Percentiles rank a stretch among this genome's conserved stretches.
These are phyloP conservation scores for Hypoxylon subgilvum DNA, from an alignment of 495 filamentous ascomycete species.

Conservation along the genomic window DNA sequence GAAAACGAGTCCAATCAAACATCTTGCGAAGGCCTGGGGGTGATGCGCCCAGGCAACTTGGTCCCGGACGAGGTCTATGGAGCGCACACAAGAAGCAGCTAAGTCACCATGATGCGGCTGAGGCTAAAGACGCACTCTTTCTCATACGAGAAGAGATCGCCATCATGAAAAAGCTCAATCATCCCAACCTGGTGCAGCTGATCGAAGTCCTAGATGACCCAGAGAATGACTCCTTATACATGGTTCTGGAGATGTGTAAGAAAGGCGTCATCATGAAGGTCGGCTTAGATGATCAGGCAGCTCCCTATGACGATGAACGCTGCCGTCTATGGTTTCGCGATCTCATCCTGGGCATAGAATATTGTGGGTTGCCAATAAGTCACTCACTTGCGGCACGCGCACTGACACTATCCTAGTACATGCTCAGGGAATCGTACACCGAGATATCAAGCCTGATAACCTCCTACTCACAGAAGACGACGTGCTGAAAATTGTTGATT, in stretches of 20 bases:
- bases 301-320: constrained; percentile 81
- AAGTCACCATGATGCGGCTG: constrained; percentile 54
- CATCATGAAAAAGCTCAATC: constrained; percentile 98
- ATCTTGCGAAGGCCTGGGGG: constrained; percentile 66
- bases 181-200: constrained; percentile 88
- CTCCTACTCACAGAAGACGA: constrained; percentile 88
- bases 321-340: constrained; percentile 95
- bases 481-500: constrained; percentile 94
- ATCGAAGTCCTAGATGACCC: constrained; percentile 96
- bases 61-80: constrained; percentile 44
- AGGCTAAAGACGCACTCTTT: constrained; percentile 78
- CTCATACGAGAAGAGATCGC: constrained; percentile 96
- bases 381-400: background rate
- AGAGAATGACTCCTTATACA: constrained; percentile 92
- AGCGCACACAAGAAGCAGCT: constrained; percentile 38
- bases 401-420: constrained; percentile 63
- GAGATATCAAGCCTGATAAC: constrained; percentile 98
- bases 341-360: constrained; percentile 94
- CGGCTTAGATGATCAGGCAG: constrained; percentile 78
- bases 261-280: constrained; percentile 98
- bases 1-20: constrained; percentile 93
- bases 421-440: constrained; percentile 91
- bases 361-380: constrained; percentile 60
- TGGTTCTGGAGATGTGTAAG: constrained; percentile 99
- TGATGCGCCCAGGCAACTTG: constrained; percentile 49